Conservation (phyloP, 1,139 yeast genomes). For the Yamadazyma dushanensis region DNA sequence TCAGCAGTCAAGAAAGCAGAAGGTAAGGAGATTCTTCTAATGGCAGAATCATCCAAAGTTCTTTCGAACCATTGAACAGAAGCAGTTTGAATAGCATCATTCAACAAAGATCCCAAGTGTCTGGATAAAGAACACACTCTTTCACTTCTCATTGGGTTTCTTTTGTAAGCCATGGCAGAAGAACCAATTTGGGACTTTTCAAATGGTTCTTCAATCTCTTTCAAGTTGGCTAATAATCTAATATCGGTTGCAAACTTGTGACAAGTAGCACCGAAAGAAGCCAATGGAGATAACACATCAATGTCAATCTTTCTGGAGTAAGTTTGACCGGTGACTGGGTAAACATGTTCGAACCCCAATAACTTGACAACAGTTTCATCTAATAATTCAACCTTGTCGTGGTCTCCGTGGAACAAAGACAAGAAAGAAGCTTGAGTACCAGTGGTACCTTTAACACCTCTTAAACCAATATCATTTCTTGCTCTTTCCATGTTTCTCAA, state of each 20-base stretch:
- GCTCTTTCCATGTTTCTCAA: conserved; percentile 94
- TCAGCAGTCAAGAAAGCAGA: conserved; percentile 97
- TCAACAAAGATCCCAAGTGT: conserved; percentile 88
- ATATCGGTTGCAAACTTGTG: conserved; percentile 98
- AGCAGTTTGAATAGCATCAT: conserved; percentile 93
- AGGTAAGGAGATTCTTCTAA: conserved; percentile 95
- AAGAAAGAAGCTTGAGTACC: conserved; percentile 98
- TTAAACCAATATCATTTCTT: conserved; percentile 90
- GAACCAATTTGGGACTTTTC: conserved; percentile 98
- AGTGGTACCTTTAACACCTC: conserved; percentile 99
- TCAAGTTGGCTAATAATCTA: conserved; percentile 91
- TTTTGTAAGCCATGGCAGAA: conserved; percentile 98
- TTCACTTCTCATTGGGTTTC: conserved; percentile 99
- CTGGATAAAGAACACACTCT: conserved; percentile 97
- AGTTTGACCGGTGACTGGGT: conserved; percentile 98
- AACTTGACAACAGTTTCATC: conserved; percentile 92
- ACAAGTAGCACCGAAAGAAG: conserved; percentile 94
- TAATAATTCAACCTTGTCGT: conserved; percentile 89
- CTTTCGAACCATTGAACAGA: conserved; percentile 99
- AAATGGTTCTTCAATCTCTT: conserved; percentile 97
- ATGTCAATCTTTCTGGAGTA: conserved; percentile 97
- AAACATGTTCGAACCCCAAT: conserved; percentile 89
- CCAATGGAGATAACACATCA: conserved; percentile 88
- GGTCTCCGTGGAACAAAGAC: conserved; percentile 93
- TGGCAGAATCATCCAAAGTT: conserved; percentile 97